Evolutionary conservation across 306 rosid species (phyloP), one percentile per base, ranked within the genome.

Genomic region (Luffa aegyptiaca): DNA sequence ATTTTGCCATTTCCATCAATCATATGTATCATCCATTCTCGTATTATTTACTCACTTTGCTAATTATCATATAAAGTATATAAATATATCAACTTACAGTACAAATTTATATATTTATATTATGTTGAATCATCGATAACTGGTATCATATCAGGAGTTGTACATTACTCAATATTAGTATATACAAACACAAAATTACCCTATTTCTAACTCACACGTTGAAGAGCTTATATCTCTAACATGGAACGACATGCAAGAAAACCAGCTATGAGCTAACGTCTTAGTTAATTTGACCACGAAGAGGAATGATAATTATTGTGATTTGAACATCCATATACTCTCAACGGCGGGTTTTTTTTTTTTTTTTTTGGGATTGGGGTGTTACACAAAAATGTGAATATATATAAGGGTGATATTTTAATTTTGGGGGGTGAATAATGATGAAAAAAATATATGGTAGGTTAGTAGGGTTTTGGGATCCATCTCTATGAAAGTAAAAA

Each of bases 401-500:
- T 26, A 26, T 26, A 26, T 26, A 26, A 26, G 49, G 49, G 10
- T 45, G 6, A 45, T 6, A 45, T 9, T 44, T 6, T 6, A 6
- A 2, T 26, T 26, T 26, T 26, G 11, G 10, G 49, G 26, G 62
- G 62, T 56, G 17, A 56, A 46, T 41, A 52, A 4, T 46, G 52
- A 46, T 46, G 52, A 46, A 57, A 20, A 69, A 84, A 75, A 35
- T 78, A 77, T 16, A 86, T 80, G 82, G 69, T 62, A 62, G 82
- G 59, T 82, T 31, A 65, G 26, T 20, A 31, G 52, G 82, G 82
- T 84, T 79, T 84, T 90, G 88, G 84, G 96, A 82, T 71, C 86
- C 42, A 85, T 93, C 90, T 85, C 84, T 79, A 84, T 90, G 90
- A 80, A 76, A 83, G 89, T 84, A 90, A 85, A 39, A 88, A 84